Conservation (phyloP, 202 grass and related monocot species). For the Dendrocalamus latiflorus region DNA sequence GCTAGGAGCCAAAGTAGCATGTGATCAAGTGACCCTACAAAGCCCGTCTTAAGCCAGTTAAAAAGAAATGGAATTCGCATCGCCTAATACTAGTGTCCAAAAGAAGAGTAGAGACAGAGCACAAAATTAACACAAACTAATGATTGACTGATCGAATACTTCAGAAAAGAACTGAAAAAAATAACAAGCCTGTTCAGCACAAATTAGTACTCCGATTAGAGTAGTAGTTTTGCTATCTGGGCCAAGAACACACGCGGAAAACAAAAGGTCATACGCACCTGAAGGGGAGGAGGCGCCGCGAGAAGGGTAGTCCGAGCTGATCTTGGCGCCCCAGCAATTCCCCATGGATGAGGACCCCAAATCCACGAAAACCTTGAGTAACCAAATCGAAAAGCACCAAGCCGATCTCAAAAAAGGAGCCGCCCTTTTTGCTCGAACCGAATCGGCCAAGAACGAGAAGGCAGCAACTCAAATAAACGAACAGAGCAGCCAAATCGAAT, state of each 20-base stretch:
- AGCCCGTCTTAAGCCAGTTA: not conserved
- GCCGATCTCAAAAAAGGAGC: not conserved
- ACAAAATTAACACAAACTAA: not conserved
- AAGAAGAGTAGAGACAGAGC: not conserved
- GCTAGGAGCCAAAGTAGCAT: not conserved
- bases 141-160: not conserved
- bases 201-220: not conserved
- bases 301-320: conserved; percentile 59
- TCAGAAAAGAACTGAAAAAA: not conserved
- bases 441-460: not conserved
- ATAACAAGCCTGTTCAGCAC: not conserved
- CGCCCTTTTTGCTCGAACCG: not conserved
- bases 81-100: not conserved
- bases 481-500: not conserved
- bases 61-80: not conserved
- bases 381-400: not conserved
- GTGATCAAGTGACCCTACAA: not conserved
- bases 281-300: conserved; percentile 26
- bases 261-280: conserved; percentile 24
- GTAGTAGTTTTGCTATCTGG: not conserved
- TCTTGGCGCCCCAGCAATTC: conserved; percentile 75
- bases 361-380: not conserved
- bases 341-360: conserved; percentile 42
- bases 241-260: not conserved
- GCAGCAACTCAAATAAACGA: not conserved